Evolutionary conservation across 345 rosid genomes (phyloP).

Genomic region (Stellera chamaejasme): DNA sequence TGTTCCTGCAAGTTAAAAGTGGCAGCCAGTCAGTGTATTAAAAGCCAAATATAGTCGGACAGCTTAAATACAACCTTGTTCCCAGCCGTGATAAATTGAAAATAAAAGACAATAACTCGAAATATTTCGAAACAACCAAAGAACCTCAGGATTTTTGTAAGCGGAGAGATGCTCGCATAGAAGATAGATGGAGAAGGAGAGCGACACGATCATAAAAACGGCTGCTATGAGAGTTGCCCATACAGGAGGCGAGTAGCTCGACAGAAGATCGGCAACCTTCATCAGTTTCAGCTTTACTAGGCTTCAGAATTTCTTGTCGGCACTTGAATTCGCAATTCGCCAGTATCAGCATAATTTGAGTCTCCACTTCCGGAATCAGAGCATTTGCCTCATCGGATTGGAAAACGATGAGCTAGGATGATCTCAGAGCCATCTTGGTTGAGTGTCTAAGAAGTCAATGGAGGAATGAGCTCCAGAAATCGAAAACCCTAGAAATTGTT

Average conservation of each 20-base stretch:
- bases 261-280: slow-evolving; percentile 20
- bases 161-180: slow-evolving; percentile 89
- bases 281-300: slow-evolving; percentile 14
- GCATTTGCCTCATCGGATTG: not conserved
- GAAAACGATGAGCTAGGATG: not conserved
- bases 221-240: slow-evolving; percentile 74
- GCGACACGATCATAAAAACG: slow-evolving; percentile 43
- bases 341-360: not conserved
- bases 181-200: slow-evolving; percentile 73
- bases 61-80: not conserved
- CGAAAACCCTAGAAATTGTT: slow-evolving; percentile 8
- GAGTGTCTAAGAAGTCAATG: not conserved
- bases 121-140: slow-evolving; percentile 1
- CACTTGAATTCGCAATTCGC: not conserved
- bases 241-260: slow-evolving; percentile 44
- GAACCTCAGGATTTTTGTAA: slow-evolving; percentile 96
- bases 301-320: not conserved
- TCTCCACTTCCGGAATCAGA: not conserved
- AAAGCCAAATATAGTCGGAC: not conserved
- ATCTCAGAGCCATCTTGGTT: not conserved
- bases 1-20: slow-evolving; percentile 58
- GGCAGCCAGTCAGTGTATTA: not conserved
- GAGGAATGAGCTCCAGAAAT: not conserved
- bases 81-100: not conserved
- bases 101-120: not conserved